Conservation (phyloP, 306 rosid species). For the Acmispon strigosus region DNA sequence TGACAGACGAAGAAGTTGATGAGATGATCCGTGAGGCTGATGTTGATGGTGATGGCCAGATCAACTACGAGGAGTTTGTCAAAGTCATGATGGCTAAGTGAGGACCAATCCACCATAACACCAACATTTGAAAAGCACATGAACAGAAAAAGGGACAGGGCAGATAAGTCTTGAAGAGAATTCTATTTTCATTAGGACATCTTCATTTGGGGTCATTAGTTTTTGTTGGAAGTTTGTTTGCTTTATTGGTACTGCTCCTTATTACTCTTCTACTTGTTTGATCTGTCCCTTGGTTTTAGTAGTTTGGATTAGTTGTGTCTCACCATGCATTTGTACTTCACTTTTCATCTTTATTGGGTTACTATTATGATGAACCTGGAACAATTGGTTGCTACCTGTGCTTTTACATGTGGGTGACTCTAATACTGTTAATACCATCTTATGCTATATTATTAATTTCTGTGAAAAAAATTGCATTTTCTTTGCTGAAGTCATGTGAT, state of each 20-base stretch:
- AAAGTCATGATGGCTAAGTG: conserved; percentile 90
- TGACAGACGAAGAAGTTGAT: conserved; percentile 75
- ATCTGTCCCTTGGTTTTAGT: conserved; percentile 38
- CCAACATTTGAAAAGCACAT: conserved; percentile 35
- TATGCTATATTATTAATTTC: conserved; percentile 10
- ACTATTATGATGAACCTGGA: conserved; percentile 31
- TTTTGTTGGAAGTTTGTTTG: conserved; percentile 54
- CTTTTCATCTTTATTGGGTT: conserved; percentile 19
- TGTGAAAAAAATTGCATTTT: conserved; percentile 7
- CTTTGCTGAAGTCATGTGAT: neutral
- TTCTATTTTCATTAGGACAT: conserved; percentile 53
- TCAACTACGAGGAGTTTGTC: conserved; percentile 79
- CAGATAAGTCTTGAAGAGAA: conserved; percentile 51
- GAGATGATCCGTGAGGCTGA: conserved; percentile 92
- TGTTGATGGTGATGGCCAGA: conserved; percentile 75
- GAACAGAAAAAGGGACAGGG: conserved; percentile 42
- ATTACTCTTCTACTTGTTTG: conserved; percentile 52
- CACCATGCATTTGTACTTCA: conserved; percentile 35
- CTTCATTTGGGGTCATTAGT: conserved; percentile 48
- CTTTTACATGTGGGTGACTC: conserved; percentile 34
- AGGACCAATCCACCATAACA: conserved; percentile 30
- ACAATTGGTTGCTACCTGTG: conserved; percentile 46
- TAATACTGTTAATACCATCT: conserved; percentile 34
- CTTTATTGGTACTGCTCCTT: conserved; percentile 46
- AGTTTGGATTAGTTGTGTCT: conserved; percentile 43